Base-by-base conservation (phyloP, 768 basidiomycete genomes). In the Kondoa subrosea region DNA sequence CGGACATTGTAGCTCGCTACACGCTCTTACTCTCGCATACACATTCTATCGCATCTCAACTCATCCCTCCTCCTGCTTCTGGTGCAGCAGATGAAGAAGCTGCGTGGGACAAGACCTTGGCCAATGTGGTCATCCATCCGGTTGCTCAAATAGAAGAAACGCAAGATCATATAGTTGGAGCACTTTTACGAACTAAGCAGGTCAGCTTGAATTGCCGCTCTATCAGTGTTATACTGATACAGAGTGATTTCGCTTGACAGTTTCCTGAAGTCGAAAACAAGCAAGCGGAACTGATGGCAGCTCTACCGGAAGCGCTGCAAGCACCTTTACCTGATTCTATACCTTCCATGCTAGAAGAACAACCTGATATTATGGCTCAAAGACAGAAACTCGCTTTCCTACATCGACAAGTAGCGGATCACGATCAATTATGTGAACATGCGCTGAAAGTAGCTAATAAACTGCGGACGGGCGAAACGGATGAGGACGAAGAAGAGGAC, bases 181-280 rank as follows among this genome's bases (percentile, higher is more conserved):
- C 67, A 17, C 59, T 69, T 14, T 31, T 69, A 31, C 57, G 69
- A 12, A 69, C 69, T 1, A 69, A 66, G 58, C 69, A 69, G 66
- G 69, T 67, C 14, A 1, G 68, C 58, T 3, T 27, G 14, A n/a
- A 4, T n/a, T 31, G 17, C 27, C 16, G n/a, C n/a, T n/a, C n/a
- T n/a, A n/a, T n/a, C 8, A 26, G 17, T 66, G 57, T 31, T 56
- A 21, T n/a, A 25, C 17, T 26, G 4, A n/a, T 56, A 15, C n/a
- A 26, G 3, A 4, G 25, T 14, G 66, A 26, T 57, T 27, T 32
- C 59, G 14, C 31, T 16, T 66, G 15, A 15, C 34, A 69, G 69
- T 56, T 67, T 2, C 69, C 66, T 3, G 69, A 69, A 60, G 58
- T 69, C 3, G 69, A 69, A 56, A 61, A 65, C 2, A 27, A 56